phyloP scores from a whole-genome alignment of 164 flowering plant genomes.

The Nymphaea thermarum region DNA sequence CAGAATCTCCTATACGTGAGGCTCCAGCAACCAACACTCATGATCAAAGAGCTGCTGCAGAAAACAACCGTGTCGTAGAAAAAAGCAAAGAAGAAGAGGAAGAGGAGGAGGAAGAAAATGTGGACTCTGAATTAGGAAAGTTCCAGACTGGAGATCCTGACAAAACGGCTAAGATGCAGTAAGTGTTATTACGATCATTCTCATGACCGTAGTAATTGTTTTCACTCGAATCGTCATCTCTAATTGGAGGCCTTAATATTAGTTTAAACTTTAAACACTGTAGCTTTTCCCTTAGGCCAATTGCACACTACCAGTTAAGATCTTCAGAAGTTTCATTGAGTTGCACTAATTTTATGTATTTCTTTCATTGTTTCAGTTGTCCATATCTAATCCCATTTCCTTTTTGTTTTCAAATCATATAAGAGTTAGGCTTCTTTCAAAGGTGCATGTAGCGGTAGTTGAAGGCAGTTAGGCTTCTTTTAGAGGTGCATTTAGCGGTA shows the following conservation, averaged over 20 bases:
- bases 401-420: too few relatives aligned
- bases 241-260: background rate
- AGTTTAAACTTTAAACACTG: too few relatives aligned
- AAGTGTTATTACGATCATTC: constrained; percentile 8
- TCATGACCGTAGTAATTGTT: background rate
- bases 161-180: constrained; percentile 93
- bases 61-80: constrained; percentile 11
- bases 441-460: too few relatives aligned
- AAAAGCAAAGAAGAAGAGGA: constrained; percentile 76
- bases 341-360: too few relatives aligned
- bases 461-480: too few relatives aligned
- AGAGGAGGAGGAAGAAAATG: constrained; percentile 87
- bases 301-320: too few relatives aligned
- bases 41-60: constrained; percentile 7
- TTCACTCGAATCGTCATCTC: background rate
- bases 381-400: too few relatives aligned
- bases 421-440: too few relatives aligned
- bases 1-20: constrained; percentile 43
- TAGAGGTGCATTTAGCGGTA: too few relatives aligned
- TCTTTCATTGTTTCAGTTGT: too few relatives aligned
- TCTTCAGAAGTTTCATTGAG: too few relatives aligned
- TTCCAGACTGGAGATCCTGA: constrained; percentile 59
- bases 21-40: constrained; percentile 9
- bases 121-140: constrained; percentile 84
- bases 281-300: too few relatives aligned